phyloP scores from a whole-genome alignment of 1,139 yeast species.

The Pichia norvegensis region DNA sequence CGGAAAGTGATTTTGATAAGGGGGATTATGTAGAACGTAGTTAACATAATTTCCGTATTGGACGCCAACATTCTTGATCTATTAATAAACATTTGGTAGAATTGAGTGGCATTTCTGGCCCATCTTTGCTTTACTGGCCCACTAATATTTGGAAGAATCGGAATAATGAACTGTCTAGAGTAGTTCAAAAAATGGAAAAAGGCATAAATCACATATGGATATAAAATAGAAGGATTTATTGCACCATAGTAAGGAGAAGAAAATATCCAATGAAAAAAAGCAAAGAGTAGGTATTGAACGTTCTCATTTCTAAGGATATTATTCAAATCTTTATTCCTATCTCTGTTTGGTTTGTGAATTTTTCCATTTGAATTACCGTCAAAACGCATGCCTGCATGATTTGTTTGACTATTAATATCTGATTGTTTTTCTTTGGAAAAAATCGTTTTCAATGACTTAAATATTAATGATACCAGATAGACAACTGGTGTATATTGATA shows the following conservation, averaged over 20 bases:
- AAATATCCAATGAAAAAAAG: conserved; percentile 30
- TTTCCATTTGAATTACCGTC: not conserved
- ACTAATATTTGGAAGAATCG: conserved; percentile 25
- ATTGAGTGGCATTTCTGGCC: conserved; percentile 26
- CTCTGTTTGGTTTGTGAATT: not conserved
- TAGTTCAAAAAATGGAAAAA: conserved; percentile 49
- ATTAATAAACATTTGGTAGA: conserved; percentile 38
- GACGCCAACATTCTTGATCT: conserved; percentile 43
- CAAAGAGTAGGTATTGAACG: conserved; percentile 41
- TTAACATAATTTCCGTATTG: conserved; percentile 35
- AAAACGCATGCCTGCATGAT: not conserved
- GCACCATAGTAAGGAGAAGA: conserved; percentile 18
- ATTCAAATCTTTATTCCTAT: not conserved
- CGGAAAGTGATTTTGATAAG: conserved; percentile 17
- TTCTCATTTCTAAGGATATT: conserved; percentile 35
- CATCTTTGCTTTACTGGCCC: conserved; percentile 12
- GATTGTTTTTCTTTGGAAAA: not conserved
- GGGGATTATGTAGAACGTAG: conserved; percentile 22
- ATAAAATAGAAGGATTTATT: conserved; percentile 27
- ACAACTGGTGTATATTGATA: conserved; percentile 29
- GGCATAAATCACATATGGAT: conserved; percentile 51
- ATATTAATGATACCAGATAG: conserved; percentile 22
- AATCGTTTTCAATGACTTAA: conserved; percentile 22
- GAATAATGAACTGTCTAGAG: conserved; percentile 32
- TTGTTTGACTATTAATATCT: not conserved